A percentile compares a stretch with the other conserved stretches of the same genome.
These are phyloP conservation scores for Debaryomyces udenii DNA, from an alignment of 1,139 yeast genomes.

Conservation along the genomic window DNA sequence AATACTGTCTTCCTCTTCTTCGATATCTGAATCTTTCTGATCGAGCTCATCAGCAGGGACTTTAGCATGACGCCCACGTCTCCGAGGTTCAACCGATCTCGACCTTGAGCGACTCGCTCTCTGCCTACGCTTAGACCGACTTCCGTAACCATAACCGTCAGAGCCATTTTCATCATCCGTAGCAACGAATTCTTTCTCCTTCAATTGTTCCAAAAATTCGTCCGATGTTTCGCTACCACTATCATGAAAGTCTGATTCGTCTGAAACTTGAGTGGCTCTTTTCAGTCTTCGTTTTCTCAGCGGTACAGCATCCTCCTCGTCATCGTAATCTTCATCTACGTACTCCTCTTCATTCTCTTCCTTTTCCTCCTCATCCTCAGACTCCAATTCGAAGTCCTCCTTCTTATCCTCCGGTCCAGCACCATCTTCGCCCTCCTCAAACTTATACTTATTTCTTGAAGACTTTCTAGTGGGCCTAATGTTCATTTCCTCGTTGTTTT, in stretches of 20 bases:
- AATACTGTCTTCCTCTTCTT: slow-evolving; percentile 42
- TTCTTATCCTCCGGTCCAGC: slow-evolving; percentile 16
- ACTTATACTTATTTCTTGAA: slow-evolving; percentile 8
- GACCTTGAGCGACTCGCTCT: slow-evolving; percentile 31
- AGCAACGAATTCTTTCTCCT: slow-evolving; percentile 41
- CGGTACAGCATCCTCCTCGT: slow-evolving; percentile 22
- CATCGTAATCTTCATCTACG: slow-evolving; percentile 38
- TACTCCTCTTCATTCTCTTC: slow-evolving; percentile 22
- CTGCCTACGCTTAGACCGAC: slow-evolving; percentile 18
- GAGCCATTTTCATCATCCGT: slow-evolving; percentile 36
- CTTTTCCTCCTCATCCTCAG: slow-evolving; percentile 10
- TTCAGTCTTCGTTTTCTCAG: slow-evolving; percentile 22
- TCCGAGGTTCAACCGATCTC: slow-evolving; percentile 25
- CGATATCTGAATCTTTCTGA: slow-evolving; percentile 22
- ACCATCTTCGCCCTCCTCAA: slow-evolving; percentile 20
- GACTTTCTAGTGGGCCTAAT: slow-evolving; percentile 1
- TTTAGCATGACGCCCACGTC: slow-evolving; percentile 22
- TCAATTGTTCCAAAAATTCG: slow-evolving; percentile 32
- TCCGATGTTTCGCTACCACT: slow-evolving; percentile 34
- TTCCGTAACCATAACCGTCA: slow-evolving; percentile 33
- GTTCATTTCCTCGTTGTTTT: slow-evolving; percentile 16
- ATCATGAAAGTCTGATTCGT: slow-evolving; percentile 30
- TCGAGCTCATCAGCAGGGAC: slow-evolving; percentile 28
- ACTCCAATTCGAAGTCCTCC: slow-evolving; percentile 14
- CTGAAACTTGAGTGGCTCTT: slow-evolving; percentile 23